Percentiles rank a stretch among this genome's conserved stretches.
Conservation (phyloP, 441 rosid genomes). For the Gossypium davidsonii region DNA sequence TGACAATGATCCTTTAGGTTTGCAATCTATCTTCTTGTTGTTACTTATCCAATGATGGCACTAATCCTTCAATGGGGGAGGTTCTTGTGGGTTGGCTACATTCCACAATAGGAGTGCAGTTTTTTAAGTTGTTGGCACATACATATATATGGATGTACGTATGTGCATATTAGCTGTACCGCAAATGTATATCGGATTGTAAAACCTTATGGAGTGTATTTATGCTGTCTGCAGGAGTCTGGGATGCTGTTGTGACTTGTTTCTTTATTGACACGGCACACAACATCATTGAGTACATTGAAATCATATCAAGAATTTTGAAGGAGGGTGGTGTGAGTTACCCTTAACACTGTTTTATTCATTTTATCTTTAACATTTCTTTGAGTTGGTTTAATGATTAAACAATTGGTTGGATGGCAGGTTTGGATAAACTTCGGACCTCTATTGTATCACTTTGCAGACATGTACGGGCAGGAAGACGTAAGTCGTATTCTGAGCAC, state of each 20-base stretch:
- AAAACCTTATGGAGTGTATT: slow-evolving; percentile 4
- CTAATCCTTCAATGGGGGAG: not conserved
- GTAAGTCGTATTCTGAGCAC: slow-evolving; percentile 41
- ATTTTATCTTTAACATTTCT: slow-evolving; percentile 3
- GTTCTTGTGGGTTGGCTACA: not conserved
- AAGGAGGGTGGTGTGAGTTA: slow-evolving; percentile 88
- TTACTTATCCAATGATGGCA: not conserved
- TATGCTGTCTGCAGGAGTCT: slow-evolving; percentile 55
- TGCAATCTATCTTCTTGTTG: not conserved
- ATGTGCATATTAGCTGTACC: not conserved
- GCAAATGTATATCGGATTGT: not conserved
- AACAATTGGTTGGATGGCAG: slow-evolving; percentile 33
- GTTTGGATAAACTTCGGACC: slow-evolving; percentile 98
- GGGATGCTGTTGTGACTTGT: slow-evolving; percentile 97
- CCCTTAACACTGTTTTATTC: slow-evolving; percentile 11
- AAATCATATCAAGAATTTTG: slow-evolving; percentile 81
- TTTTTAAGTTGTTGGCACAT: not conserved
- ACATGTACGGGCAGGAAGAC: slow-evolving; percentile 68
- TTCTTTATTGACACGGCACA: slow-evolving; percentile 97
- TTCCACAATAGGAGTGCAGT: not conserved
- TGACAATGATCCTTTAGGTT: not conserved
- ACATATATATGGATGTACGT: not conserved
- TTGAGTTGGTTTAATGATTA: slow-evolving; percentile 6
- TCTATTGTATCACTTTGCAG: slow-evolving; percentile 89
- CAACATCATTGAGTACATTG: slow-evolving; percentile 84